phyloP scores from a whole-genome alignment of 2,329 filamentous ascomycete genomes.

The Alternaria infectoria region DNA sequence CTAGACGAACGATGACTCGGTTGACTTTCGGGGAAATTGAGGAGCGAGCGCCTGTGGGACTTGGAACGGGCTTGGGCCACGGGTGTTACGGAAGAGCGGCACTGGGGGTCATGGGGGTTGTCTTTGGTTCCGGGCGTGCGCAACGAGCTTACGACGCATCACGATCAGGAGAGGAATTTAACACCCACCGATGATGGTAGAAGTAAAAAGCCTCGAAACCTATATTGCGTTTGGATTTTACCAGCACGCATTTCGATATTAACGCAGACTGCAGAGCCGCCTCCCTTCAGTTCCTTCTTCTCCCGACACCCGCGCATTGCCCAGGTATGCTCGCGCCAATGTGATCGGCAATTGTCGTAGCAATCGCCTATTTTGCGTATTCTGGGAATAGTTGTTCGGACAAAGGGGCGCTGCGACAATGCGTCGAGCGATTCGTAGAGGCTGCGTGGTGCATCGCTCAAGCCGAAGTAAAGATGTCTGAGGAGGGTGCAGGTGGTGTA shows the following conservation, averaged over 20 bases:
- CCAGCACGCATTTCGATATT: not conserved
- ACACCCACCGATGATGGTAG: not conserved
- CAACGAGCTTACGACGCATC: not conserved
- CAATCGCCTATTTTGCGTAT: not conserved
- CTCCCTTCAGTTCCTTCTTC: not conserved
- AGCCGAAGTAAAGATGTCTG: not conserved
- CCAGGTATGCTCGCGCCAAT: not conserved
- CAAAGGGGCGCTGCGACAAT: not conserved
- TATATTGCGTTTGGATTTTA: not conserved
- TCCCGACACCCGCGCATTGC: not conserved
- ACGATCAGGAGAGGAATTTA: accelerated
- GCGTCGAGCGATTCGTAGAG: not conserved
- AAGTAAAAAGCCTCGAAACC: accelerated
- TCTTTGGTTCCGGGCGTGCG: not conserved
- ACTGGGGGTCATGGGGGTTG: not conserved
- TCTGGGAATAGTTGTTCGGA: not conserved
- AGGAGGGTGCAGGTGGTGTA: not conserved
- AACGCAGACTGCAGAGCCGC: not conserved
- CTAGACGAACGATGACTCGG: not conserved
- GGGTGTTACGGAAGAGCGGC: not conserved
- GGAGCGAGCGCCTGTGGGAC: not conserved
- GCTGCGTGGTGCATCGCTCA: not conserved
- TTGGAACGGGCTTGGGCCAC: not conserved
- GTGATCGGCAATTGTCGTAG: not conserved
- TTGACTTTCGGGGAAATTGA: not conserved